Conservation (phyloP, 129 eudicot genomes). For the Helianthus tuberosus region DNA sequence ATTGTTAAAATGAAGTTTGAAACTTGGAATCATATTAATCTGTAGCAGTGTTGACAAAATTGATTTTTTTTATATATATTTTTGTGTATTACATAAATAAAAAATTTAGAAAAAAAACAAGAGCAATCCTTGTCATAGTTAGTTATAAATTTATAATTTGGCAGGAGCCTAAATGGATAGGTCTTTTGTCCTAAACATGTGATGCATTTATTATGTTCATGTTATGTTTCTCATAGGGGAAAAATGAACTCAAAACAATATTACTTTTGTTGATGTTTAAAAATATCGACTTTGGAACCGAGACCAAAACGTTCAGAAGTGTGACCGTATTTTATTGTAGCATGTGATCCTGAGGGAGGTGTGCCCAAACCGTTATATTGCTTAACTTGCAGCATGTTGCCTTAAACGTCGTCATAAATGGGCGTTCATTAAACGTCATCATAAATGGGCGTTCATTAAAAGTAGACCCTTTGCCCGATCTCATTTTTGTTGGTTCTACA, state of each 20-base stretch:
- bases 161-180: constrained; percentile 8
- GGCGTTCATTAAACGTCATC: no score
- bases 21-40: constrained; percentile 4
- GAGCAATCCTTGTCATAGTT: constrained; percentile 10
- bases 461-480: no score
- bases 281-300: no score
- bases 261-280: not conserved
- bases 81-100: not conserved
- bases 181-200: constrained; percentile 20
- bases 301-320: no score
- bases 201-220: not conserved
- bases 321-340: no score
- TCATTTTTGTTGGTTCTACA: no score
- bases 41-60: not conserved
- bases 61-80: not conserved
- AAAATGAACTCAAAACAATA: constrained; percentile 2
- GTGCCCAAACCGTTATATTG: no score
- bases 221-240: not conserved
- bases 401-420: no score
- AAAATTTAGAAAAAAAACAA: not conserved
- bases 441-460: no score
- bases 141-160: constrained; percentile 5
- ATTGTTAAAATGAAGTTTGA: not conserved
- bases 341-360: no score
- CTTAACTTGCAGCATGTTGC: no score